Conservation (phyloP, 1,139 yeast genomes). For the Yamadazyma siamensis region DNA sequence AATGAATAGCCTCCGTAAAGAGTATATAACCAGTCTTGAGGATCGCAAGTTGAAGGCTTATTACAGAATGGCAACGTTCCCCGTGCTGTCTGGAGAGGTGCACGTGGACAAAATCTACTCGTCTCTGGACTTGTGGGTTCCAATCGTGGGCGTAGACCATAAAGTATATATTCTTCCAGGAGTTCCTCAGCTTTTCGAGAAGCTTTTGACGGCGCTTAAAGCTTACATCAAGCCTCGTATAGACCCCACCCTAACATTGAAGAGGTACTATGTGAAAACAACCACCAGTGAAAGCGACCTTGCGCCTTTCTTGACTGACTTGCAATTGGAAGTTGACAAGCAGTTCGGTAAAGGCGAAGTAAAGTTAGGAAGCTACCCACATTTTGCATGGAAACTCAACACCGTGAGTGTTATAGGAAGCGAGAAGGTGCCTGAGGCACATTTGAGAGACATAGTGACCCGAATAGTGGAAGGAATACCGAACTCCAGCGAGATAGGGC, state of each 20-base stretch:
- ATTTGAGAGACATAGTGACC: constrained; percentile 43
- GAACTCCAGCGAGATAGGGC: constrained; percentile 52
- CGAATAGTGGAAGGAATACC: constrained; percentile 38
- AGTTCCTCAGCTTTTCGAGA: constrained; percentile 67
- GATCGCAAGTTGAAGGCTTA: constrained; percentile 55
- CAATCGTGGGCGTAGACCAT: constrained; percentile 62
- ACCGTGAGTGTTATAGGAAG: constrained; percentile 74
- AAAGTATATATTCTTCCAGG: constrained; percentile 78
- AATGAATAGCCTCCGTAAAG: constrained; percentile 52
- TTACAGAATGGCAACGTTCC: constrained; percentile 77
- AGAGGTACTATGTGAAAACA: constrained; percentile 63
- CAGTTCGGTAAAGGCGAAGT: constrained; percentile 36
- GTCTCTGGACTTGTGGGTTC: constrained; percentile 72
- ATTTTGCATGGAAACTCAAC: constrained; percentile 55
- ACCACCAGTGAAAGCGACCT: constrained; percentile 58
- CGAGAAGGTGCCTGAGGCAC: constrained; percentile 25
- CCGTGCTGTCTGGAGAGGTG: constrained; percentile 34
- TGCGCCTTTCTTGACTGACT: constrained; percentile 56
- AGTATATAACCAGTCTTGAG: constrained; percentile 34
- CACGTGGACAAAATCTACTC: constrained; percentile 53
- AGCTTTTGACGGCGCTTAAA: constrained; percentile 37
- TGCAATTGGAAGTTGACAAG: constrained; percentile 47
- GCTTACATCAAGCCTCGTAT: constrained; percentile 24
- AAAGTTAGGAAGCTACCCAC: constrained; percentile 85
- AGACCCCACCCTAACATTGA: constrained; percentile 20